These are phyloP conservation scores for Phlebopus sp. DNA, from an alignment of 1,284 basidiomycete genomes.

Conservation along the genomic window DNA sequence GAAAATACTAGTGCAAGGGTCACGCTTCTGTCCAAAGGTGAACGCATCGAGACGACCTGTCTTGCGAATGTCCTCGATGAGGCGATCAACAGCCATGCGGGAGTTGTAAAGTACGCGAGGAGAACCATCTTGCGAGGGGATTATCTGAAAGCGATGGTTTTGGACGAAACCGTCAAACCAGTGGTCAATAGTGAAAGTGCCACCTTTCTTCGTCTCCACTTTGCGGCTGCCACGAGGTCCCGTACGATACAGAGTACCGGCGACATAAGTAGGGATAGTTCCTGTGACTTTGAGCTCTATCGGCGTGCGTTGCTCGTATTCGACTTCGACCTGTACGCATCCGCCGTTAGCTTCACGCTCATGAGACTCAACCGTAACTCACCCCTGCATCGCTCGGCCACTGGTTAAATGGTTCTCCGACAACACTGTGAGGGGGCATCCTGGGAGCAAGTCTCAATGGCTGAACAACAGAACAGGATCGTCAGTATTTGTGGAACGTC, in stretches of 20 bases:
- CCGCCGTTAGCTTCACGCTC: not conserved
- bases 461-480: too few species aligned
- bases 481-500: too few species aligned
- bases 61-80: constrained; percentile 2
- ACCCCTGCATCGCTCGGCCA: too few species aligned
- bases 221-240: constrained; percentile 2
- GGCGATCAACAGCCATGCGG: not conserved
- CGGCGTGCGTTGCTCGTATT: not conserved
- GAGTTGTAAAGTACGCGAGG: constrained; percentile 7
- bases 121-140: not conserved
- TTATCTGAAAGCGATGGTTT: constrained; percentile 9
- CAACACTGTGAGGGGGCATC: too few species aligned
- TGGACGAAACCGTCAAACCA: constrained; percentile 8
- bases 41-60: not conserved
- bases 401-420: too few species aligned
- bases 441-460: too few species aligned
- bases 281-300: not conserved
- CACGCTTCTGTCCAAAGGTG: constrained; percentile 5
- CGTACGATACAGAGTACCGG: constrained; percentile 6
- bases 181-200: not conserved
- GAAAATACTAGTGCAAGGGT: constrained; percentile 8
- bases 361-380: too few species aligned
- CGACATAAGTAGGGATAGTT: constrained; percentile 6
- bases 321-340: not conserved
- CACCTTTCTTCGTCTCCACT: not conserved